Evolutionary conservation across 306 rosid species (phyloP).

Genomic region (Begonia fuchsioides): DNA sequence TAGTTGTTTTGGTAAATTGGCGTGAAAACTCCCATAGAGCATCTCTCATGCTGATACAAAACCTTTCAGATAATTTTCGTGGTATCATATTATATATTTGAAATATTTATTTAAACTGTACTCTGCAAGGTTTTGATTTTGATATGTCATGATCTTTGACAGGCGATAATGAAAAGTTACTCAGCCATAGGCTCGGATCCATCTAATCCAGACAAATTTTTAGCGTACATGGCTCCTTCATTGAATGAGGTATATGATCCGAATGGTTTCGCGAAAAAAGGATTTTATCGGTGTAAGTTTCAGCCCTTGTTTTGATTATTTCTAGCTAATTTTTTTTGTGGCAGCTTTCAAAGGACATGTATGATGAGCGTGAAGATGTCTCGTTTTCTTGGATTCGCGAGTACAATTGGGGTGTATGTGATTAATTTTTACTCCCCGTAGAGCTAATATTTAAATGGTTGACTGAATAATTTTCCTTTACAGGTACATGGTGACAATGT

Average conservation of each 20-base stretch:
- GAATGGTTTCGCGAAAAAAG: too few species aligned
- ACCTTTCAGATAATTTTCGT: too few species aligned
- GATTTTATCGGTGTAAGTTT: neutral
- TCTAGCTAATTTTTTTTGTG: slow-evolving; percentile 5
- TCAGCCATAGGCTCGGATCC: slow-evolving; percentile 53
- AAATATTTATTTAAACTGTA: too few species aligned
- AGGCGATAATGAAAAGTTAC: slow-evolving; percentile 93
- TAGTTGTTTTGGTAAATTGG: too few species aligned
- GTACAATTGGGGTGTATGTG: slow-evolving; percentile 82
- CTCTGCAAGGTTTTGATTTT: too few species aligned
- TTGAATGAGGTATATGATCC: slow-evolving; percentile 53
- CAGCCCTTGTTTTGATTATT: neutral
- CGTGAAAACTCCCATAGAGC: too few species aligned
- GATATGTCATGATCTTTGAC: slow-evolving; percentile 11
- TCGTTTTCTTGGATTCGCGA: slow-evolving; percentile 83
- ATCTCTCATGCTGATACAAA: too few species aligned
- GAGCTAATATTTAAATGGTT: too few species aligned
- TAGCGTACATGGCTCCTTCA: slow-evolving; percentile 90
- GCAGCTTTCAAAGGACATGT: slow-evolving; percentile 79
- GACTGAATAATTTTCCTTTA: neutral
- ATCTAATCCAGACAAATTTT: slow-evolving; percentile 73
- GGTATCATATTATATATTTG: too few species aligned
- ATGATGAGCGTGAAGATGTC: slow-evolving; percentile 79
- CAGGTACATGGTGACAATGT: slow-evolving; percentile 86
- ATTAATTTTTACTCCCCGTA: neutral